These are phyloP conservation scores for Solanum pimpinellifolium DNA, from an alignment of 257 asterid species.

Conservation along the genomic window DNA sequence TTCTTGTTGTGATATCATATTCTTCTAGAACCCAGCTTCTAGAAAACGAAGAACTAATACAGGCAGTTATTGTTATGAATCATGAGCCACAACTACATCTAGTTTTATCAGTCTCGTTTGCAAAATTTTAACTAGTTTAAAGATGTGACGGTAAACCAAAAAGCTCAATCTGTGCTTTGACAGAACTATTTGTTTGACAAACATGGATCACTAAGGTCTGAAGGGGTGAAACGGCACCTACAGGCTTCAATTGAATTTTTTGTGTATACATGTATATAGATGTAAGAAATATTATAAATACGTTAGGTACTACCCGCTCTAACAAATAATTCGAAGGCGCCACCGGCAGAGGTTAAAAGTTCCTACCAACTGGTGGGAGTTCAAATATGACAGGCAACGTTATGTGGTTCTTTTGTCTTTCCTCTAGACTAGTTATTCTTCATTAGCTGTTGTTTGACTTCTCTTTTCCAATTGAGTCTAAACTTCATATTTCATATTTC, in stretches of 20 bases:
- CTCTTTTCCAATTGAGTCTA: not conserved
- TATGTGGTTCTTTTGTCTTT: not conserved
- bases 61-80: not conserved
- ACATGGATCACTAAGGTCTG: not conserved
- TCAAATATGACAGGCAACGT: not conserved
- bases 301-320: not conserved
- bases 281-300: not conserved
- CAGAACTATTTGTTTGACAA: too few species aligned
- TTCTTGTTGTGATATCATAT: not conserved
- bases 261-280: not conserved
- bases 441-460: not conserved
- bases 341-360: not conserved
- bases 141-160: too few species aligned
- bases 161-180: too few species aligned
- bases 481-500: not conserved
- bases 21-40: not conserved
- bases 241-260: not conserved
- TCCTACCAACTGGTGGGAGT: not conserved
- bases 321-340: not conserved
- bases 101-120: not conserved
- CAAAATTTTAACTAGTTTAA: too few species aligned
- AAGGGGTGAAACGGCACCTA: not conserved
- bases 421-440: not conserved
- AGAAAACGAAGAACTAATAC: not conserved
- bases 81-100: not conserved